These are phyloP conservation scores for Grosmannia serpens DNA, from an alignment of 2,329 filamentous ascomycete genomes.

Conservation along the genomic window DNA sequence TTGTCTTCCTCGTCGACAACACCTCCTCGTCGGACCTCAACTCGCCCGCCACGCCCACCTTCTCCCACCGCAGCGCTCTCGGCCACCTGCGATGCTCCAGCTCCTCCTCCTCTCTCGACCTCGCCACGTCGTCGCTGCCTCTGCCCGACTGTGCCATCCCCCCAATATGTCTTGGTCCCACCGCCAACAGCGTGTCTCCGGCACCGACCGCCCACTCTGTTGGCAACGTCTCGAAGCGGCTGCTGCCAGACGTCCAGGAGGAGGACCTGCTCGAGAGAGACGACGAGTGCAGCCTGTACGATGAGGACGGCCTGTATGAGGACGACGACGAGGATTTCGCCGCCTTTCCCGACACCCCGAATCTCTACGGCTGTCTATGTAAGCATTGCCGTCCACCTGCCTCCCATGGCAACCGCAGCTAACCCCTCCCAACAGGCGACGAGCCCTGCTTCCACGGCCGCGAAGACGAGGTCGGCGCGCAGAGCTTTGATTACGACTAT, in stretches of 20 bases:
- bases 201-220: background rate
- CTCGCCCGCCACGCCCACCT: conserved; percentile 61
- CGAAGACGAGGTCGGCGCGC: conserved; percentile 20
- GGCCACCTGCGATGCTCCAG: conserved; percentile 50
- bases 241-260: conserved; percentile 73
- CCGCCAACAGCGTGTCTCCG: background rate
- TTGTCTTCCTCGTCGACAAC: conserved; percentile 35
- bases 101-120: conserved; percentile 67
- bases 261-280: conserved; percentile 70
- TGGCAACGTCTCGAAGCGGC: conserved; percentile 43
- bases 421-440: conserved; percentile 35
- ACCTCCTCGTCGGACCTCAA: conserved; percentile 53
- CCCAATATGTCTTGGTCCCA: conserved; percentile 23
- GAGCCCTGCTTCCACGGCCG: conserved; percentile 45
- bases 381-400: conserved; percentile 31
- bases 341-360: conserved; percentile 32
- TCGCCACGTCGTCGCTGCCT: conserved; percentile 25
- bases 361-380: conserved; percentile 62
- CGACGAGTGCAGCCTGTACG: conserved; percentile 17
- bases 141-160: conserved; percentile 42
- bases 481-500: conserved; percentile 51
- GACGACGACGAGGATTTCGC: conserved; percentile 36
- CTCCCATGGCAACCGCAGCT: too few relatives aligned
- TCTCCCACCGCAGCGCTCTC: conserved; percentile 35
- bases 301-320: conserved; percentile 26